Conservation (phyloP, 139 green algal genomes). For the Chlorella sorokiniana region DNA sequence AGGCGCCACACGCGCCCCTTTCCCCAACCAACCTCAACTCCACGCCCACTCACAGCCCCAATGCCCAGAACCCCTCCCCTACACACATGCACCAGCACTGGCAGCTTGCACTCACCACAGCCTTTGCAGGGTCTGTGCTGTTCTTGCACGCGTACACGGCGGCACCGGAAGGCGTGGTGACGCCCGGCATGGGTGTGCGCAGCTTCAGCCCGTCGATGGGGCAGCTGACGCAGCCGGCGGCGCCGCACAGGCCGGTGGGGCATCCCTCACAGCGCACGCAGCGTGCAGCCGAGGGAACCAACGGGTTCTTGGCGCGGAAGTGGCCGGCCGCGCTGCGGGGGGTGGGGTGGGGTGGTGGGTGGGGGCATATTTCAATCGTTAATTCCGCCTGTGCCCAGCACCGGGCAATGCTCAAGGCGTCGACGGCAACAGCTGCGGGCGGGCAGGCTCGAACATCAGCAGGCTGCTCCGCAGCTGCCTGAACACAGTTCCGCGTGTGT, state of each 20-base stretch:
- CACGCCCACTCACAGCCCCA: too few species aligned
- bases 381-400: too few species aligned
- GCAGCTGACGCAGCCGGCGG: background rate
- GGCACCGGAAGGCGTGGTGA: background rate
- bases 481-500: too few species aligned
- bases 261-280: constrained; percentile 23
- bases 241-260: background rate
- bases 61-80: too few species aligned
- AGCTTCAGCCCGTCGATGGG: background rate
- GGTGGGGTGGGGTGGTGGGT: background rate
- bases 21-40: too few species aligned
- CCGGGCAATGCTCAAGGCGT: too few species aligned
- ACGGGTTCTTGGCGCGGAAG: constrained; percentile 5
- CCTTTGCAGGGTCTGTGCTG: background rate
- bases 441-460: too few species aligned
- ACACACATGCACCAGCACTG: too few species aligned
- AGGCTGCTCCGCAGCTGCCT: too few species aligned
- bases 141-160: background rate
- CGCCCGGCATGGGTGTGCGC: background rate
- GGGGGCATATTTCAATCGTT: too few species aligned
- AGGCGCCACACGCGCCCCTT: too few species aligned
- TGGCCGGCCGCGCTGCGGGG: background rate
- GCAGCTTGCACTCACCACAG: background rate
- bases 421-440: too few species aligned
- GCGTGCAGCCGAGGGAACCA: background rate